Evolutionary conservation across 176 grass and related monocot genomes (phyloP), one percentile per base, ranked within the genome.

Genomic region (Bolboschoenus planiculmis): DNA sequence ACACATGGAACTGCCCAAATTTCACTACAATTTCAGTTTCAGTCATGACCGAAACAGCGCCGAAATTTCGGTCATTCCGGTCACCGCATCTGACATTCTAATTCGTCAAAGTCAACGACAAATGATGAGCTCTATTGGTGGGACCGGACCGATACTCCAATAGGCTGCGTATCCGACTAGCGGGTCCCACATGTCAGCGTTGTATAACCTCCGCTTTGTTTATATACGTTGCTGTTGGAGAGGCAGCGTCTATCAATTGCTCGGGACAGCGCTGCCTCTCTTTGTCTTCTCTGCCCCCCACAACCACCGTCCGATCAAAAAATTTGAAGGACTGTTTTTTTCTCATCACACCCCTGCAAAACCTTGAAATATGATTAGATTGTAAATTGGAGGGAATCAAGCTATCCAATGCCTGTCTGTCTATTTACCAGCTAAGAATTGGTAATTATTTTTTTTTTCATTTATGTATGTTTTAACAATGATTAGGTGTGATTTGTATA

Each of bases 241-340:
- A 20, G 40, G 40, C 39, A 46, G 68, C 23, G 10, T 74, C 43
- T 2, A 16, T 76, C 44, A 50, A 76, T 76, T 73, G 8, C 21
- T 46, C 16, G 43, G 44, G 43, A 48, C 71, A 76, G 71, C 10
- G 71, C 30, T 24, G 14, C 24, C 11, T 30, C 71, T 51, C 70
- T 74, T 48, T 70, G 65, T 70, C 35, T 35, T 70, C 65, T 70
- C 65, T 70, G 65, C 65, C 40, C 65, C 8, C n/a, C 65, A 70
- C 65, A 70, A 70, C 36, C 36, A 42, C 34, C 36, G 24, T 75
- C 70, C 24, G 23, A 75, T 75, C 23, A 75, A 75, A 75, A 11
- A 75, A 5, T 24, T 75, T 40, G 35, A 39, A 10, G 24, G 26
- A 46, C 9, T 26, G 1, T 33, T 44, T 43, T 43, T 71, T 23